phyloP scores from a whole-genome alignment of 2,329 filamentous ascomycete genomes.

The Hypoxylon sp. region DNA sequence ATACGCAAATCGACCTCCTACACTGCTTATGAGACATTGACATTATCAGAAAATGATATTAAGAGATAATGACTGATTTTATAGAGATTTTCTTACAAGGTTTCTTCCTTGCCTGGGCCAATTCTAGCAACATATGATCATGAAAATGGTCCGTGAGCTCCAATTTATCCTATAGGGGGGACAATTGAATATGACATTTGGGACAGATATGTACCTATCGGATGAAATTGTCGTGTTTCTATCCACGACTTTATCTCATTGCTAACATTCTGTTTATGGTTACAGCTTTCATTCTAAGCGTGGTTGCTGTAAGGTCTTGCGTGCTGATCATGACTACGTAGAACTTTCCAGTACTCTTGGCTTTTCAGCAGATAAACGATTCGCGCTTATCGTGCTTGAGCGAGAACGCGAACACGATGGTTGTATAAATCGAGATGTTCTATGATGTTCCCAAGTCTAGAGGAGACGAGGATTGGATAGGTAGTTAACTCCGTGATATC shows the following conservation, averaged over 20 bases:
- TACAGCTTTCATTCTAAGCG: not conserved
- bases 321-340: not conserved
- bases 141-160: too few species aligned
- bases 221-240: not conserved
- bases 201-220: not conserved
- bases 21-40: too few species aligned
- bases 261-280: not conserved
- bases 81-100: too few species aligned
- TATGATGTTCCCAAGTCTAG: not conserved
- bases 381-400: not conserved
- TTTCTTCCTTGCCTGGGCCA: too few species aligned
- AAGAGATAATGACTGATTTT: too few species aligned
- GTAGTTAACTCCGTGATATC: not conserved
- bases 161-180: not conserved
- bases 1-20: too few species aligned
- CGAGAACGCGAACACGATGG: not conserved
- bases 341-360: not conserved
- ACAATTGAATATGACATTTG: not conserved
- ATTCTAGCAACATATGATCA: too few species aligned
- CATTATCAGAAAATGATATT: too few species aligned
- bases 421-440: not conserved
- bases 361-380: not conserved
- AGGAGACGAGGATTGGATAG: not conserved
- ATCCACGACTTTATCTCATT: not conserved
- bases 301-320: not conserved